Evolutionary conservation across 305 asterid genomes (phyloP).

Genomic region (Rubia tinctorum): DNA sequence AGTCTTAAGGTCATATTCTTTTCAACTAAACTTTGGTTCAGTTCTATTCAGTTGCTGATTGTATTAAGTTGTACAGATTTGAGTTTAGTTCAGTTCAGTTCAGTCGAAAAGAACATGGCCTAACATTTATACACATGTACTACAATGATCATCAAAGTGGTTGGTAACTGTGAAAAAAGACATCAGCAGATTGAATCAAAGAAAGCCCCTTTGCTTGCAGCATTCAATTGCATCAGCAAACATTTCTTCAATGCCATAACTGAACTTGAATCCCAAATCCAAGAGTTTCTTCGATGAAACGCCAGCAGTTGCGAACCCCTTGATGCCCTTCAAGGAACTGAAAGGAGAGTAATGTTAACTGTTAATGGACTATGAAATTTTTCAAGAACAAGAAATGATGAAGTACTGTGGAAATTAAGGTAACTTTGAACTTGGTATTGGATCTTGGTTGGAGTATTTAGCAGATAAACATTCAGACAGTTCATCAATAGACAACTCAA

Average conservation of each 20-base stretch:
- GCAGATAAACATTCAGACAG: slow-evolving; percentile 26
- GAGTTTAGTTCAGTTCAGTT: background rate
- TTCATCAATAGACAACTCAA: slow-evolving; percentile 25
- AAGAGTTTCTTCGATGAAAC: slow-evolving; percentile 38
- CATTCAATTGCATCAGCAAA: slow-evolving; percentile 40
- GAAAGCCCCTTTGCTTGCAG: slow-evolving; percentile 33
- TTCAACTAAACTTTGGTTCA: background rate
- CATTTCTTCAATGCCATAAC: slow-evolving; percentile 39
- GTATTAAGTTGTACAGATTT: too few relatives aligned
- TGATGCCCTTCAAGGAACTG: slow-evolving; percentile 20
- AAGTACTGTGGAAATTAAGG: background rate
- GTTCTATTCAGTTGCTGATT: too few relatives aligned
- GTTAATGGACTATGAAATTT: background rate
- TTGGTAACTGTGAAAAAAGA: too few relatives aligned
- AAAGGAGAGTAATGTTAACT: background rate
- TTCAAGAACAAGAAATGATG: background rate
- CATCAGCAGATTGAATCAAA: slow-evolving; percentile 11
- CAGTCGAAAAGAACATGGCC: background rate
- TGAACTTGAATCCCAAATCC: slow-evolving; percentile 35
- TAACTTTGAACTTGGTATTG: slow-evolving; percentile 33
- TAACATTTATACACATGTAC: background rate
- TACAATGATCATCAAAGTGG: background rate
- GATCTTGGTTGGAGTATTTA: slow-evolving; percentile 31
- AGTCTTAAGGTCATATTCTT: background rate
- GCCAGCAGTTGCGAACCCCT: slow-evolving; percentile 7